phyloP scores from a whole-genome alignment of 441 rosid species.

The Arabidopsis hybrid region DNA sequence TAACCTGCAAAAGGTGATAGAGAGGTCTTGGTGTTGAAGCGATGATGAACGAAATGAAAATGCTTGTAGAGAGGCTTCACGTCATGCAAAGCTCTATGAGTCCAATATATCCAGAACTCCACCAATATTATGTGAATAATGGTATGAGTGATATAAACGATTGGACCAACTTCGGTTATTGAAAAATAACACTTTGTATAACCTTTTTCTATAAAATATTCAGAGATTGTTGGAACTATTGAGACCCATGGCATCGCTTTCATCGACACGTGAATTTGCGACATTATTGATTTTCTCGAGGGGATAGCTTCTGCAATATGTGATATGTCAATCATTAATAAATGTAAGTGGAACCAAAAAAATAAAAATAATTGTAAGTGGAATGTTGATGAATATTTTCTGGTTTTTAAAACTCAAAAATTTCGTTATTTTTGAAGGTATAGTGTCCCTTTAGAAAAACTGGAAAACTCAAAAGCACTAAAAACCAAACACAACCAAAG shows the following conservation, averaged over 20 bases:
- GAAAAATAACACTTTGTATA: conserved; percentile 19
- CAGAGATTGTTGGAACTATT: neutral
- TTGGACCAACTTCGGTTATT: conserved; percentile 15
- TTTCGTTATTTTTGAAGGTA: too few relatives aligned
- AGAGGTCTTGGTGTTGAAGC: neutral
- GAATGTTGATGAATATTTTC: too few relatives aligned
- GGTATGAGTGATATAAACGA: conserved; percentile 7
- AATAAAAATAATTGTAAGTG: too few relatives aligned
- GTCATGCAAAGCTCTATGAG: conserved; percentile 21
- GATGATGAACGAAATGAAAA: conserved; percentile 21
- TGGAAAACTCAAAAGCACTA: too few relatives aligned
- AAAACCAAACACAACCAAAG: too few relatives aligned
- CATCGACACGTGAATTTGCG: neutral
- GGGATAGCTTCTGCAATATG: conserved; percentile 20
- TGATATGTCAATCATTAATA: neutral
- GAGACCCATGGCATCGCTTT: neutral
- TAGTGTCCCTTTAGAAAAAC: too few relatives aligned
- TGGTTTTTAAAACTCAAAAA: too few relatives aligned
- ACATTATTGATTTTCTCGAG: neutral
- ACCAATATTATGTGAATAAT: neutral
- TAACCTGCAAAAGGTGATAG: conserved; percentile 26
- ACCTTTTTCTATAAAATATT: conserved; percentile 9
- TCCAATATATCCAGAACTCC: conserved; percentile 23
- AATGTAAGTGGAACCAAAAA: neutral
- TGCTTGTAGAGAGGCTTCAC: conserved; percentile 17